Evolutionary conservation across 495 filamentous ascomycete species (phyloP), one percentile per base, ranked within the genome.

Genomic region (Hypomontagnella submonticulosa): DNA sequence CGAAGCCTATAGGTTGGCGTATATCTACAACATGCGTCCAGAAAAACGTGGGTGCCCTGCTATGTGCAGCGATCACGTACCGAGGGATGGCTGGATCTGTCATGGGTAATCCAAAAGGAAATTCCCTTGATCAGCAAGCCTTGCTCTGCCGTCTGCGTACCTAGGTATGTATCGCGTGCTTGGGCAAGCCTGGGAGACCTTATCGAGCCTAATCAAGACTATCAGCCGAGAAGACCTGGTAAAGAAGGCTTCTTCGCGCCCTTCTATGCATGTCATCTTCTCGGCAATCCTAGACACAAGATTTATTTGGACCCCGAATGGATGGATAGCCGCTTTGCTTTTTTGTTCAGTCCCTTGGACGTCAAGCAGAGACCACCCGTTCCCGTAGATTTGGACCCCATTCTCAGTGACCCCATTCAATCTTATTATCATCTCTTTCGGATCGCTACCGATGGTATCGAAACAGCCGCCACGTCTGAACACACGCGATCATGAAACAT

Each of bases 181-280:
- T n/a, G 15, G 16, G 10, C 7, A 40, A 18, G 12, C 12, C 16
- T 48, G 40, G 42, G 7, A 12, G 16, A 9, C 12, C n/a, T 3
- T 53, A 54, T 43, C 41, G 4, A 23, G 32, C 42, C 36, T 56
- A 52, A 47, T 47, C 43, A 10, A 30, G 18, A 12, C 12, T 27
- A 52, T 57, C 46, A 49, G 50, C 10, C 37, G 42, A 46, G n/a
- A 37, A 56, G 11, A 43, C 23, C 19, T 11, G 48, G 3, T 8
- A 32, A 41, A 42, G 60, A 41, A 60, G 27, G 32, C 33, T 63
- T 69, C 59, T 50, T 61, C 44, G 16, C 54, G 40, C 36, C 33
- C 55, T 69, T 69, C 66, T 20, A 69, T 69, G 66, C 66, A 69
- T 56, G 60, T 69, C 66, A 64, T 69, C 56, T 48, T 59, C 46